Evolutionary conservation across 2,329 filamentous ascomycete species (phyloP), one percentile per base, ranked within the genome.

Genomic region (Harringtonia lauricola): DNA sequence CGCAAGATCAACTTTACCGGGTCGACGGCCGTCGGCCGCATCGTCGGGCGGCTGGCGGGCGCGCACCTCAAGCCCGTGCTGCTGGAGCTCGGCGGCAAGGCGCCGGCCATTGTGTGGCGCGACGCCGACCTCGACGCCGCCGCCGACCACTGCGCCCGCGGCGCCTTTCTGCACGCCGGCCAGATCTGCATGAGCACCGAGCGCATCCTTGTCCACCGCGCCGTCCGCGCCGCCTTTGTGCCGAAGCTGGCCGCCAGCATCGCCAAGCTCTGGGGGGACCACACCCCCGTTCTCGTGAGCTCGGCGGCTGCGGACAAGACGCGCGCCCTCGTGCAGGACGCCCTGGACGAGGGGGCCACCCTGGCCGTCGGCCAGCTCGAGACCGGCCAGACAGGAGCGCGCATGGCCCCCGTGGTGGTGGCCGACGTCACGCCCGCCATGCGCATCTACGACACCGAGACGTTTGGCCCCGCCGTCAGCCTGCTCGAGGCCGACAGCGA

Each of bases 141-240:
- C 0, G 87, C 84, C 0, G 60, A 70, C 12, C 72, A 79, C 54
- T 84, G 81, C 51, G 78, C 78, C 0, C 59, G 83, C 2, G 86
- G 86, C 8, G 70, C 84, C 0, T 88, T 89, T 56, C 56, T 87
- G 47, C 75, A 90, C 58, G 68, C 69, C 2, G 87, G 87, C 0
- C 87, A 94, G 65, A 78, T 92, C 40, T 94, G 87, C 70, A 92
- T 94, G 86, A 73, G 74, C 21, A 92, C 86, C 0, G 86, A 94
- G 64, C 76, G 80, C 26, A 81, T 92, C 29, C 54, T 79, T 10
- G 70, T 79, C 6, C 73, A 78, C 57, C 65, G 64, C 44, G 59
- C 63, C 15, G 51, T 78, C 36, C 60, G 55, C 10, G 56, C 56
- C 3, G 57, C 61, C 24, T 78, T 79, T 48, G 65, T 67, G 48